phyloP scores from a whole-genome alignment of 352 stramenopile genomes.

The Phytopythium litorale region DNA sequence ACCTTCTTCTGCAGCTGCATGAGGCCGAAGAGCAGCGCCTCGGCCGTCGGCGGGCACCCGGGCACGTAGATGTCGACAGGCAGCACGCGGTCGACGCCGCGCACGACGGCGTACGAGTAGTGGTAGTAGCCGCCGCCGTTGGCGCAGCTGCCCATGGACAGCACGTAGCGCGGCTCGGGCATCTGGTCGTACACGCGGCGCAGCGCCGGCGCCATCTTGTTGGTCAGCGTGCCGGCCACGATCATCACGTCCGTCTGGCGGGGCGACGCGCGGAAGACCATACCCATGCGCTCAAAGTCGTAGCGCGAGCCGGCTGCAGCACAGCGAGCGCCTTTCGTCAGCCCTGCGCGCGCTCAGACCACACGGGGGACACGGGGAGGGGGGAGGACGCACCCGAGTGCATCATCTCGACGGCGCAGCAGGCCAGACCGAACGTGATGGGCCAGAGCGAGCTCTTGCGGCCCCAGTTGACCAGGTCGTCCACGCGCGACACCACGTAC shows the following conservation, averaged over 20 bases:
- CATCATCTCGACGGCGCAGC: constrained; percentile 99
- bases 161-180: constrained; percentile 97
- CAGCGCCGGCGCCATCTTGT: constrained; percentile 99
- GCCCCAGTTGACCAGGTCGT: constrained; percentile 99
- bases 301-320: constrained; percentile 78
- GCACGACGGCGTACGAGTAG: constrained; percentile 98
- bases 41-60: constrained; percentile 97
- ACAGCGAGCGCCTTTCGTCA: neutral
- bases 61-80: constrained; percentile 99
- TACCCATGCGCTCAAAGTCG: constrained; percentile 98
- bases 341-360: neutral
- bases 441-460: constrained; percentile 97
- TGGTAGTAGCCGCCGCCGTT: constrained; percentile 94
- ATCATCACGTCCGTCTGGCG: constrained; percentile 99
- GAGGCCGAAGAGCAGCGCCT: constrained; percentile 97
- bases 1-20: constrained; percentile 99
- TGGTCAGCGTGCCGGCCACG: constrained; percentile 98
- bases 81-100: constrained; percentile 96
- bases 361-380: neutral
- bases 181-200: constrained; percentile 98
- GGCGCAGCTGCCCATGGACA: constrained; percentile 98
- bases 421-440: constrained; percentile 99
- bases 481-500: constrained; percentile 96
- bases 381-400: constrained; percentile 52
- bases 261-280: constrained; percentile 96